Conservation (phyloP, 2,329 filamentous ascomycete species). For the Proliferodiscus dingleyae region DNA sequence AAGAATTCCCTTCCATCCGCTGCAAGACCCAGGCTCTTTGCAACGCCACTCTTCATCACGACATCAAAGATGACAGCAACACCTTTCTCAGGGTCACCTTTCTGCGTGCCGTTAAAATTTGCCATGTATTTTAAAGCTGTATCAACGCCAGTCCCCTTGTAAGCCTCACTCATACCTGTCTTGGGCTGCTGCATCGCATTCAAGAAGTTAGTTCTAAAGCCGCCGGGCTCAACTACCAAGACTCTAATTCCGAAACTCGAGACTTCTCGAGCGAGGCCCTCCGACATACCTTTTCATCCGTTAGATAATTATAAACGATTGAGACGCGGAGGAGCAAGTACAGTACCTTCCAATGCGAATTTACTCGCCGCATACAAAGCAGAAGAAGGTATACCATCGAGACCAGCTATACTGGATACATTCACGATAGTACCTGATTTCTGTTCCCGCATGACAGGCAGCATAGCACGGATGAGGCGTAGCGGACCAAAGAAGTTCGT, state of each 20-base stretch:
- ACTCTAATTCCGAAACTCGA: conserved; percentile 7
- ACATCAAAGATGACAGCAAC: conserved; percentile 1
- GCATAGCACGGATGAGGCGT: conserved; percentile 42
- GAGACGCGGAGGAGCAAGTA: not conserved
- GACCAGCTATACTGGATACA: conserved; percentile 6
- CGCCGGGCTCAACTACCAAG: conserved; percentile 8
- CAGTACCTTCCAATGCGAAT: conserved; percentile 11
- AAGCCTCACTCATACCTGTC: not conserved
- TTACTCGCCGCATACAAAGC: conserved; percentile 8
- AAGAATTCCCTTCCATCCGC: not conserved
- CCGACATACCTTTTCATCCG: conserved; percentile 23
- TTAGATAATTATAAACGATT: not conserved
- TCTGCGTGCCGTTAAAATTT: not conserved
- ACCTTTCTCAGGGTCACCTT: conserved; percentile 1
- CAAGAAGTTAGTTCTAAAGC: conserved; percentile 4
- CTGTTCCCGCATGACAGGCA: conserved; percentile 41
- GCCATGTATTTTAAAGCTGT: not conserved
- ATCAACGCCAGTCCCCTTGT: not conserved
- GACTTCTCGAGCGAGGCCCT: conserved; percentile 31
- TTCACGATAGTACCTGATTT: conserved; percentile 32
- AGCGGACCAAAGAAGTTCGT: conserved; percentile 50
- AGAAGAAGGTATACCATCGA: not conserved
- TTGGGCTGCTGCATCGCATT: not conserved
- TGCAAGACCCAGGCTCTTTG: too few species aligned
- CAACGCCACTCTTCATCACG: not conserved